Base-by-base conservation (phyloP, 2,329 filamentous ascomycete species). In the Chrysosporium queenslandicum region DNA sequence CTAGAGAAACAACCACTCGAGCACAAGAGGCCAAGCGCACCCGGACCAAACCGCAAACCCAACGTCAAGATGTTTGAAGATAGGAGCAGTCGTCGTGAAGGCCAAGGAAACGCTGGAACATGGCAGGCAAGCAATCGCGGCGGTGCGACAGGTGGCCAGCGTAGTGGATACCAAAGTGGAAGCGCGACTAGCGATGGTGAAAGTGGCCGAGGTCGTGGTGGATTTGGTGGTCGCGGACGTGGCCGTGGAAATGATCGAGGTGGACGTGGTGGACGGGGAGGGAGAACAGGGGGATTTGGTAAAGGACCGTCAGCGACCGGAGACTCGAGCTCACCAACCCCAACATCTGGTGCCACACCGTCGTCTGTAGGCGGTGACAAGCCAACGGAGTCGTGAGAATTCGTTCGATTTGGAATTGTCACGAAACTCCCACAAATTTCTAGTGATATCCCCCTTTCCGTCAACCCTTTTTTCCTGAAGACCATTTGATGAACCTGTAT, bases 61-160 rank as follows among this genome's bases (percentile, higher is more conserved):
- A 79, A 87, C 53, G 82, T 94, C 55, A 89, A 89, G 74, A 80
- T 89, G 63, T 95, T 89, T 72, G 81, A 86, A 63, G 83, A 85
- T 43, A 81, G 80, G 59, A 78, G 79, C 60, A 75, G 65, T 59
- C 69, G 66, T 65, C 74, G 67, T 57, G 56, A 61, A 20, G 59
- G 58, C 36, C 67, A 68, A 51, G 70, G 77, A 46, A 70, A 67
- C 55, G 77, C 77, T 25, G 78, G 78, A 25, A 76, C 71, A 43
- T 82, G 78, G 79, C 74, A 77, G 59, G 63, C 63, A 45, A 73
- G 70, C 63, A 78, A 66, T 60, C 81, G 86, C 45, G 82, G 82
- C 49, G 82, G 82, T 50, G 80, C 81, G 32, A 83, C 75, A 50
- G 80, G 81, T 46, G 72, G 74, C 25, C 75, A 76, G 58, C 78